These are phyloP conservation scores for Penicillium sp. DNA, from an alignment of 2,329 filamentous ascomycete genomes.

Conservation along the genomic window DNA sequence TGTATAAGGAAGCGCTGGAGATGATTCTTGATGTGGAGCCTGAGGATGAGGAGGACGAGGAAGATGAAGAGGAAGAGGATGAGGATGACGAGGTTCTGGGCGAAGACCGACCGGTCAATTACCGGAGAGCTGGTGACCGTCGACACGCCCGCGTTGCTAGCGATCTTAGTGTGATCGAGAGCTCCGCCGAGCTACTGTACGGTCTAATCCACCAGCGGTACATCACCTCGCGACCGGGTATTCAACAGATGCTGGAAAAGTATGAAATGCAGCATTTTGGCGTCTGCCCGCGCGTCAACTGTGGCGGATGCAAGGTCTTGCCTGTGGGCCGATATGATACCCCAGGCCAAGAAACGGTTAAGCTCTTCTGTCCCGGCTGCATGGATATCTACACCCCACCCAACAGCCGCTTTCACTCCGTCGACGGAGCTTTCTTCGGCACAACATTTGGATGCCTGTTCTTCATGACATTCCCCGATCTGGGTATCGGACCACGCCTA, in stretches of 20 bases:
- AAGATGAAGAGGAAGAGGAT: slow-evolving; percentile 67
- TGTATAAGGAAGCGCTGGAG: slow-evolving; percentile 99
- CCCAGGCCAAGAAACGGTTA: slow-evolving; percentile 94
- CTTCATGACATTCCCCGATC: slow-evolving; percentile 97
- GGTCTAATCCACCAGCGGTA: slow-evolving; percentile 98
- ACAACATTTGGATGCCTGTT: slow-evolving; percentile 96
- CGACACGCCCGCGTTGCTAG: slow-evolving; percentile 85
- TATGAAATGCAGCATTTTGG: slow-evolving; percentile 97
- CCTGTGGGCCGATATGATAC: slow-evolving; percentile 94
- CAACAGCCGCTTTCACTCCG: slow-evolving; percentile 94
- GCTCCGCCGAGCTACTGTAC: slow-evolving; percentile 96
- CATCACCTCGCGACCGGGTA: slow-evolving; percentile 92
- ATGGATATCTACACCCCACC: slow-evolving; percentile 96
- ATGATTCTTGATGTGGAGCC: slow-evolving; percentile 99
- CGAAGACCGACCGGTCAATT: slow-evolving; percentile 49
- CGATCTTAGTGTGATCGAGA: slow-evolving; percentile 93
- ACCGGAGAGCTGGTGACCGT: slow-evolving; percentile 61
- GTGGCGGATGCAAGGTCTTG: slow-evolving; percentile 83
- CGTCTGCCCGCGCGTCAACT: slow-evolving; percentile 90
- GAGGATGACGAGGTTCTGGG: slow-evolving; percentile 68
- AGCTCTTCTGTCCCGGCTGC: slow-evolving; percentile 96
- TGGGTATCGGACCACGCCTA: slow-evolving; percentile 75
- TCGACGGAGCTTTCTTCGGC: slow-evolving; percentile 97
- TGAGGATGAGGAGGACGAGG: slow-evolving; percentile 73
- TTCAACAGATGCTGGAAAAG: slow-evolving; percentile 99